Evolutionary conservation across 495 filamentous ascomycete genomes (phyloP).

Genomic region (Haplographium delicatum): DNA sequence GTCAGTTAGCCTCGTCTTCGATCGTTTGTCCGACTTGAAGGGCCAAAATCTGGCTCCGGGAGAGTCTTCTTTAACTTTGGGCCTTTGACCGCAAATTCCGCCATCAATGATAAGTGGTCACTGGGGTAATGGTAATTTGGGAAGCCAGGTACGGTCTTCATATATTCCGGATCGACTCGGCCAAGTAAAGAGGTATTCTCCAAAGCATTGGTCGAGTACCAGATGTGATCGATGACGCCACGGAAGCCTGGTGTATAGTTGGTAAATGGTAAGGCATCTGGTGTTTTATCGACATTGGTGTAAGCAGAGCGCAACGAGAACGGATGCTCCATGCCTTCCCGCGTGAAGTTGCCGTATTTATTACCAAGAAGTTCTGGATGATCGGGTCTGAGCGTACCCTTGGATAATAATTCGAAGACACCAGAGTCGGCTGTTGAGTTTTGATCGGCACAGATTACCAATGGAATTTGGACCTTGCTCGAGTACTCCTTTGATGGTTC

Average conservation of each 20-base stretch:
- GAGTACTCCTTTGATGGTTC: conserved; percentile 72
- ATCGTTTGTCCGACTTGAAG: conserved; percentile 17
- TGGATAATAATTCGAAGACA: conserved; percentile 80
- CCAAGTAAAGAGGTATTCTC: conserved; percentile 85
- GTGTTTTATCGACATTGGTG: conserved; percentile 52
- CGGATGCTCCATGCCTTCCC: conserved; percentile 85
- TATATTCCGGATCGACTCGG: conserved; percentile 84
- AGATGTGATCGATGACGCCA: conserved; percentile 93
- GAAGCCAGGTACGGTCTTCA: conserved; percentile 87
- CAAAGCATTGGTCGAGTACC: conserved; percentile 89
- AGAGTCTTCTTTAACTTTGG: conserved; percentile 55
- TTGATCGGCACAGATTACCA: conserved; percentile 92
- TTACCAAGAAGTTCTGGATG: conserved; percentile 68
- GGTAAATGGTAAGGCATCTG: conserved; percentile 83
- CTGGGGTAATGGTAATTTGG: conserved; percentile 97
- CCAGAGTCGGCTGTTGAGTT: conserved; percentile 81
- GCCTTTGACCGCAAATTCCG: conserved; percentile 86
- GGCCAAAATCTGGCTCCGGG: conserved; percentile 25
- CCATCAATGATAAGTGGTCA: conserved; percentile 89
- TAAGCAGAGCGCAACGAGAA: conserved; percentile 92
- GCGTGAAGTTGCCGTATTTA: conserved; percentile 85
- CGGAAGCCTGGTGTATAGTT: conserved; percentile 92
- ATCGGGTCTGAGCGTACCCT: conserved; percentile 62
- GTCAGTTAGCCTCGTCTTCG: conserved; percentile 13
- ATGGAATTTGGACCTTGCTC: conserved; percentile 77